Conservation (phyloP, 208 protist species). For the Crithidia brevicula region DNA sequence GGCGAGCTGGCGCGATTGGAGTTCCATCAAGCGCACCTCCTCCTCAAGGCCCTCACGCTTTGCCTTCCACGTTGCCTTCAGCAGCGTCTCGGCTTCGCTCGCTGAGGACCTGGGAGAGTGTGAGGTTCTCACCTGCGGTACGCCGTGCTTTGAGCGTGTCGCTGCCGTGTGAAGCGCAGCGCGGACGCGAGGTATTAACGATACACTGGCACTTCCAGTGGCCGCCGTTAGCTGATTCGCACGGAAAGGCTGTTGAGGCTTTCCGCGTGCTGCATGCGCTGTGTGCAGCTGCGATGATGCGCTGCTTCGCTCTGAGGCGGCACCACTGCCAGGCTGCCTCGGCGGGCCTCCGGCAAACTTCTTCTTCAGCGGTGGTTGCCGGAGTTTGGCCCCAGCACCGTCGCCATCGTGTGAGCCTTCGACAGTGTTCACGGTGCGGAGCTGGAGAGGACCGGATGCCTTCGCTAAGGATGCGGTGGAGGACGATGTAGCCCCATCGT, state of each 20-base stretch:
- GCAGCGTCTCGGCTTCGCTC: not conserved
- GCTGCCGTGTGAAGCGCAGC: not conserved
- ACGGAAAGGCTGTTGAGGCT: constrained; percentile 2
- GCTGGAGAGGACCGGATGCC: not conserved
- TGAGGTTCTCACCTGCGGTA: no score
- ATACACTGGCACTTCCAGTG: no score
- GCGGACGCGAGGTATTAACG: no score
- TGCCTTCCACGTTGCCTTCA: constrained; percentile 24
- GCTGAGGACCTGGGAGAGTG: not conserved
- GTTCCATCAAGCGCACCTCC: constrained; percentile 17
- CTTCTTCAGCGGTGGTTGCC: not conserved
- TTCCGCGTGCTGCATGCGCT: not conserved
- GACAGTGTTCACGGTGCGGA: constrained; percentile 2
- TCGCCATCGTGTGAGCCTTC: not conserved
- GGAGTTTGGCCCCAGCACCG: not conserved
- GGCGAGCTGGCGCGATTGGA: constrained; percentile 9
- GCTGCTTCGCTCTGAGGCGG: not conserved
- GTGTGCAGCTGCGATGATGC: not conserved
- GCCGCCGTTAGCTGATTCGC: not conserved
- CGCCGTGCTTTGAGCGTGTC: not conserved
- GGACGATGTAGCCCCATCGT: not conserved
- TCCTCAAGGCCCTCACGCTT: constrained; percentile 22
- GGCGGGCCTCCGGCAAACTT: no score
- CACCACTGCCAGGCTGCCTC: not conserved
- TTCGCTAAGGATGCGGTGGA: not conserved